Evolutionary conservation across 139 green algal genomes (phyloP).

Genomic region (Chlamydomonas schloesseri): DNA sequence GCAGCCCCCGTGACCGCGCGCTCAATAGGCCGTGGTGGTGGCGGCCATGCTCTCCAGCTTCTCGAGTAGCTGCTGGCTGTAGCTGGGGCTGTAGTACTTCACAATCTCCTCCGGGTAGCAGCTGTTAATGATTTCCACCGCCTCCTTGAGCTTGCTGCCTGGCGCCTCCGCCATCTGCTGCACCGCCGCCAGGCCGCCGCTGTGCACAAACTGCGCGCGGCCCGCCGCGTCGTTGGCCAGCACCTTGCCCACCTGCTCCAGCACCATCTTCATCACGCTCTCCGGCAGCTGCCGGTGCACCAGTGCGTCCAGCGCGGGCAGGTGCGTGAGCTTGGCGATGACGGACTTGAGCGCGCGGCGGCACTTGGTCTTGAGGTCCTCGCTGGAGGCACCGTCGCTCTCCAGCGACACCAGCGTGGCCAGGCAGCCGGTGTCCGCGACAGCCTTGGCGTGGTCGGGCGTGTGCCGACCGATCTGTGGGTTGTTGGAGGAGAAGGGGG

Average conservation of each 20-base stretch:
- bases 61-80: constrained; percentile 83
- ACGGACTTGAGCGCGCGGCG: constrained; percentile 83
- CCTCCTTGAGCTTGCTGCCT: constrained; percentile 80
- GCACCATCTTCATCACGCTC: constrained; percentile 84
- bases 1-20: too few relatives aligned
- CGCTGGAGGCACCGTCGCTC: constrained; percentile 59
- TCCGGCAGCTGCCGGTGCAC: constrained; percentile 82
- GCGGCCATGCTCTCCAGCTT: constrained; percentile 81
- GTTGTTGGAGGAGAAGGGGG: neutral
- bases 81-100: constrained; percentile 88
- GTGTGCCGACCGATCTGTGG: constrained; percentile 82
- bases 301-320: constrained; percentile 84
- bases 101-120: constrained; percentile 86
- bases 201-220: constrained; percentile 84
- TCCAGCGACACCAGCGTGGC: constrained; percentile 73
- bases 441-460: constrained; percentile 89
- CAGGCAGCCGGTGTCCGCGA: constrained; percentile 86
- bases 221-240: constrained; percentile 83
- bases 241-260: constrained; percentile 87
- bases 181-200: constrained; percentile 85
- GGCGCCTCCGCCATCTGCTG: constrained; percentile 83
- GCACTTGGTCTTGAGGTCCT: constrained; percentile 91
- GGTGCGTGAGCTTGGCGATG: constrained; percentile 84
- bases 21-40: constrained; percentile 36
- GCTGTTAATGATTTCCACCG: constrained; percentile 89